Conservation (phyloP, 139 green algal species). For the Volvox reticuliferus region DNA sequence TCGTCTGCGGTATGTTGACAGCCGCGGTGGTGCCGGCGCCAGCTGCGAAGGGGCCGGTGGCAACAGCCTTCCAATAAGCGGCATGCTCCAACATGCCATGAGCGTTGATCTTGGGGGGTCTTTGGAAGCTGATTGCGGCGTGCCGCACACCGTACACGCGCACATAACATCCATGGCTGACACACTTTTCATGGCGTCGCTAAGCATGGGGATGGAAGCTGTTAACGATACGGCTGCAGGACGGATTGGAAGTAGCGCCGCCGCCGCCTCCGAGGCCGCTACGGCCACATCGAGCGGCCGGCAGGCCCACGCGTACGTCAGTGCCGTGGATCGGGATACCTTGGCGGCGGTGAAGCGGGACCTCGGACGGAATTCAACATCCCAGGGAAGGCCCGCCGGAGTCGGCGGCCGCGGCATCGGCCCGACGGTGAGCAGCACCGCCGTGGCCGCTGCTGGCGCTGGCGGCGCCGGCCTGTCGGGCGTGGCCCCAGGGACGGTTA, state of each 20-base stretch:
- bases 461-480: not conserved
- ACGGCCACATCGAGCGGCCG: not conserved
- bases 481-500: not conserved
- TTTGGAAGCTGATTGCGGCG: not conserved
- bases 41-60: not conserved
- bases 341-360: not conserved
- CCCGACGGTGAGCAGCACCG: not conserved
- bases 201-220: not conserved
- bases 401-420: not conserved
- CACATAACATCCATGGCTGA: constrained; percentile 32
- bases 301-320: no score
- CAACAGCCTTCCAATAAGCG: not conserved
- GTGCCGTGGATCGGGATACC: not conserved
- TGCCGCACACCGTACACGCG: not conserved
- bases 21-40: not conserved
- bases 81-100: not conserved
- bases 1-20: not conserved
- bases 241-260: no score
- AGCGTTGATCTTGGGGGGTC: not conserved
- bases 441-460: not conserved
- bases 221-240: not conserved
- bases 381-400: not conserved
- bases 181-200: constrained; percentile 20
- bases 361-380: not conserved
- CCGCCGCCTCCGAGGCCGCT: not conserved